A percentile compares a stretch with the other conserved stretches of the same genome.
These are phyloP conservation scores for Iberis pinnata DNA, from an alignment of 345 rosid genomes.

Conservation along the genomic window DNA sequence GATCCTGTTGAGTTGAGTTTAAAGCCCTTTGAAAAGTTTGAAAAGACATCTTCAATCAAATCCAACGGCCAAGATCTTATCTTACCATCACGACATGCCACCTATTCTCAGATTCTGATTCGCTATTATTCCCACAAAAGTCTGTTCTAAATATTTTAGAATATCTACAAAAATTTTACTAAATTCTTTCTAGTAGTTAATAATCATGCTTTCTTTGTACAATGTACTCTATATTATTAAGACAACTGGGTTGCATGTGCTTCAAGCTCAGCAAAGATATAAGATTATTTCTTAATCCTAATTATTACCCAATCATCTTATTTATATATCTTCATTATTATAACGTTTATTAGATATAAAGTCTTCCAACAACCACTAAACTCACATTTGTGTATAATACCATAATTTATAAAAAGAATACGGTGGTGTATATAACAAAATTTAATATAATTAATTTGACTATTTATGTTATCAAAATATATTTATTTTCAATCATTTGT, in stretches of 20 bases:
- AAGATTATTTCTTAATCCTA: slow-evolving; percentile 24
- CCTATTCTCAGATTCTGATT: slow-evolving; percentile 33
- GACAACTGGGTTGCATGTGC: slow-evolving; percentile 37
- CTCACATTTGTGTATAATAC: not conserved
- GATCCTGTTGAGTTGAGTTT: slow-evolving; percentile 29
- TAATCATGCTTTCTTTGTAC: slow-evolving; percentile 20
- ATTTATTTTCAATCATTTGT: too few species aligned
- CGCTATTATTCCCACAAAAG: slow-evolving; percentile 24
- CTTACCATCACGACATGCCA: slow-evolving; percentile 20
- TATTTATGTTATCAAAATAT: too few species aligned
- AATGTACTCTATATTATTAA: slow-evolving; percentile 10
- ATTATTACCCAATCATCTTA: slow-evolving; percentile 12
- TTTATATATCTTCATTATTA: not conserved
- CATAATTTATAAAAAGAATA: not conserved
- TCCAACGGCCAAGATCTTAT: slow-evolving; percentile 32
- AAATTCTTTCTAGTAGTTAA: not conserved
- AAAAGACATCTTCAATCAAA: slow-evolving; percentile 25
- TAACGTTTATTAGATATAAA: slow-evolving; percentile 22
- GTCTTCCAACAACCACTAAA: slow-evolving; percentile 25
- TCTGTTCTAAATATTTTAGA: slow-evolving; percentile 25
- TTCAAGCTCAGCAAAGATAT: slow-evolving; percentile 34
- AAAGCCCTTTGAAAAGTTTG: slow-evolving; percentile 18
- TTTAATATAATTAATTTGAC: too few species aligned
- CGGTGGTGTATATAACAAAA: too few species aligned
- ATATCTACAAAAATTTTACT: slow-evolving; percentile 17